Conservation (phyloP, 2,329 filamentous ascomycete genomes). For the Paracoccidioides lutzii region DNA sequence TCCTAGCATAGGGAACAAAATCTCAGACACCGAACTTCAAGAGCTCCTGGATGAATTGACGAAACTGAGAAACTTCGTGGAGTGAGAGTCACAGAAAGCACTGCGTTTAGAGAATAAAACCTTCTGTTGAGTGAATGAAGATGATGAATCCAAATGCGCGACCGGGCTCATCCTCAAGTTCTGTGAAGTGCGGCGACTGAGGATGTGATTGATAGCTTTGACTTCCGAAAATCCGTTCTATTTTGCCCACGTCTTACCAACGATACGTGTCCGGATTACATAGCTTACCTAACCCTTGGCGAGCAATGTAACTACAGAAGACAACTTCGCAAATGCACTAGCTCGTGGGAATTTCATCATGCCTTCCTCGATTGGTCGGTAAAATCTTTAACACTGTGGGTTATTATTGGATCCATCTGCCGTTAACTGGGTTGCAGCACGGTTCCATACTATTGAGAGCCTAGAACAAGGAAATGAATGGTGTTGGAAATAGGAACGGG, state of each 20-base stretch:
- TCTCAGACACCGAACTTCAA: conserved; percentile 76
- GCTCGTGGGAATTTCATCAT: background rate
- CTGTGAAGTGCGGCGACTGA: too few species aligned
- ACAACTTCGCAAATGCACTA: too few species aligned
- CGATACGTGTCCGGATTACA: too few species aligned
- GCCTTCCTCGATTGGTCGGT: background rate
- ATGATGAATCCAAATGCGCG: too few species aligned
- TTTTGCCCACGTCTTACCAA: too few species aligned
- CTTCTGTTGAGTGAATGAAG: background rate
- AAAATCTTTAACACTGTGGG: background rate
- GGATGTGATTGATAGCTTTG: too few species aligned
- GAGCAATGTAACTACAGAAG: too few species aligned
- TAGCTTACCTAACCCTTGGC: too few species aligned
- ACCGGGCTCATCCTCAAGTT: too few species aligned
- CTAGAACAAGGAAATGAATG: background rate
- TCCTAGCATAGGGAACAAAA: conserved; percentile 77
- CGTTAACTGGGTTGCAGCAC: background rate
- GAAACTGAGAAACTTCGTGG: conserved; percentile 50
- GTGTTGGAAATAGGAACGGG: background rate
- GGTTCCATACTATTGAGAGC: background rate
- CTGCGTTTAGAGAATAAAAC: background rate
- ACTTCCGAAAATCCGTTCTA: too few species aligned
- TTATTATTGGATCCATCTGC: background rate
- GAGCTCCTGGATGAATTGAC: conserved; percentile 81
- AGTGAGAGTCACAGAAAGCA: conserved; percentile 15